Evolutionary conservation across 805 yeast species (phyloP), one percentile per base, ranked within the genome.

Genomic region (Wickerhamomyces queroliae): DNA sequence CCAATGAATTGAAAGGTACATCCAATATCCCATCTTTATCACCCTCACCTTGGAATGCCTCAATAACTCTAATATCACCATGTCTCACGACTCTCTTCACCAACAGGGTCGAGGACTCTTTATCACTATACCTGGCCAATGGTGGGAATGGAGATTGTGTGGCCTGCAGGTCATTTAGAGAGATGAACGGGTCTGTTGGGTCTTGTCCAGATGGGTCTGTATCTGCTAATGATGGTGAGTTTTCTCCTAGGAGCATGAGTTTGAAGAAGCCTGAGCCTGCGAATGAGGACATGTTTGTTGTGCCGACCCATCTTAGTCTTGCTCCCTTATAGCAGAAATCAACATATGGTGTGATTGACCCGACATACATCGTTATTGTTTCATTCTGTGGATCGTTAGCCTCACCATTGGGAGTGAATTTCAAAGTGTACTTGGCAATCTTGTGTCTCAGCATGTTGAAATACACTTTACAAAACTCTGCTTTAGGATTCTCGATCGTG

Each of bases 231-330:
- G 63, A 58, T 2, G 68, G 62, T 38, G 54, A 51, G 8, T 52
- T 49, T 35, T 64, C 64, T 37, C 58, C 62, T 7, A 66, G 39
- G 0, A 63, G 53, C 18, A 62, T 34, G 7, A 66, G 46, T 32
- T 63, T 62, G 40, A 66, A 56, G 34, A 49, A 54, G 9, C 58
- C 57, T 3, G 67, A 53, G 1, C 67, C 66, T 36, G 58, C 57
- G 1, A 58, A 55, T 0, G 67, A 56, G 2, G 63, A 52, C 36
- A 61, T 50, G 5, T 62, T 59, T 1, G 69, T 59, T 5, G 66
- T 59, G 1, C 72, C 72, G 16, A 56, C 48, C 72, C 72, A 66
- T 43, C 68, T 54, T 17, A 65, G 40, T 37, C 59, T 59, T n/a
- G 66, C 45, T 2, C 46, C 56, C 35, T 50, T 53, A 19, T 53